Evolutionary conservation across 2,329 filamentous ascomycete genomes (phyloP).

Genomic region (Aspergillus arachidicola): DNA sequence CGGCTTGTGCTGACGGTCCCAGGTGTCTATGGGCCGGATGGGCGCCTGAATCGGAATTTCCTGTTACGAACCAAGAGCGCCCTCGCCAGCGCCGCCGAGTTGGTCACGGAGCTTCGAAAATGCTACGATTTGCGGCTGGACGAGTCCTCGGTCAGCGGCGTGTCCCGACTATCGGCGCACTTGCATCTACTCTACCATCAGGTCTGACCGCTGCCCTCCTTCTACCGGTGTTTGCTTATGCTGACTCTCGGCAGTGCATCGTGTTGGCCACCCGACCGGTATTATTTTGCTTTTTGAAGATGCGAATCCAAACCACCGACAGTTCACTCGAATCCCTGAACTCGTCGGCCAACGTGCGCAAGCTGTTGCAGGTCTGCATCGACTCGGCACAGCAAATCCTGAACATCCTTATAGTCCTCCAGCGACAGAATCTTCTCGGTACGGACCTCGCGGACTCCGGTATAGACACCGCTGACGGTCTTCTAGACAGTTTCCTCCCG

Average conservation of each 20-base stretch:
- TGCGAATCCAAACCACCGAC: conserved; percentile 32
- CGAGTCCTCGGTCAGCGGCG: conserved; percentile 36
- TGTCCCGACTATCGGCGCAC: conserved; percentile 48
- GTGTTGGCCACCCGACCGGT: conserved; percentile 46
- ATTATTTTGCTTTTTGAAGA: conserved; percentile 48
- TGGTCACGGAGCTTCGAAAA: conserved; percentile 44
- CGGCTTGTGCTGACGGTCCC: neutral
- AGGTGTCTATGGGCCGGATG: conserved; percentile 49
- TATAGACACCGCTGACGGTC: neutral
- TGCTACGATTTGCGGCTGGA: conserved; percentile 42
- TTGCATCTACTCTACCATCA: conserved; percentile 46
- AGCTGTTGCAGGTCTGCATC: conserved; percentile 45
- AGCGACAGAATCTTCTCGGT: conserved; percentile 53
- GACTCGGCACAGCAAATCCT: conserved; percentile 50
- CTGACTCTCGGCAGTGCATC: conserved; percentile 36
- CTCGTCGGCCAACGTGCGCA: conserved; percentile 41
- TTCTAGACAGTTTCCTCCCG: conserved; percentile 51
- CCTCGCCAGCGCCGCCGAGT: conserved; percentile 41
- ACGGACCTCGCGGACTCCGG: conserved; percentile 9
- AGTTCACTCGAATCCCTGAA: conserved; percentile 32
- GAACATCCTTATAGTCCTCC: conserved; percentile 47
- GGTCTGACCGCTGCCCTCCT: conserved; percentile 23
- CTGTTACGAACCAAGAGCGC: conserved; percentile 44
- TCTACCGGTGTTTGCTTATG: too few relatives aligned
- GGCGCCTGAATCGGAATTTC: conserved; percentile 39